These are phyloP conservation scores for Cutaneotrichosporon cavernicola DNA, from an alignment of 1,284 basidiomycete genomes.

Conservation along the genomic window DNA sequence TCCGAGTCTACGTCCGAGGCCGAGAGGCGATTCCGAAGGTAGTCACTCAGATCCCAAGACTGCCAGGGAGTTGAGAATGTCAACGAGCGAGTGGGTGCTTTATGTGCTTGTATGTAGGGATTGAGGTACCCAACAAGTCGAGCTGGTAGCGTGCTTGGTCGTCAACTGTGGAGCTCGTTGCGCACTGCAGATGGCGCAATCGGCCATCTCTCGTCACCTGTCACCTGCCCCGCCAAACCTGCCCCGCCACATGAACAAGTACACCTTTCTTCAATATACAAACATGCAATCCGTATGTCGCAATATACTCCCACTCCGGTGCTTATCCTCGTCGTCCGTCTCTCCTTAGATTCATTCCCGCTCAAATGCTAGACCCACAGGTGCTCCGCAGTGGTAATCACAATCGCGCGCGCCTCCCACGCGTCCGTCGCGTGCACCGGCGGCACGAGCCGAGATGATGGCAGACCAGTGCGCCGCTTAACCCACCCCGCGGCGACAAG, in stretches of 20 bases:
- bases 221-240: neutral
- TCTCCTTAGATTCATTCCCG: neutral
- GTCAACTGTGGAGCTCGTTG: neutral
- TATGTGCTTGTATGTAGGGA: too few relatives aligned
- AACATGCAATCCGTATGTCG: slow-evolving; percentile 1
- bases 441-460: slow-evolving; percentile 20
- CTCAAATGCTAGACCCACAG: slow-evolving; percentile 12
- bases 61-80: too few relatives aligned
- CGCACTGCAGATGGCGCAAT: neutral
- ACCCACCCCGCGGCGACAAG: slow-evolving; percentile 48
- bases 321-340: neutral
- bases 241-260: neutral
- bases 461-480: slow-evolving; percentile 11
- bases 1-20: too few relatives aligned
- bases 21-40: too few relatives aligned
- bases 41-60: too few relatives aligned
- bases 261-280: neutral
- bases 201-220: neutral
- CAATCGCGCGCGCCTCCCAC: slow-evolving; percentile 32
- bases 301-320: neutral
- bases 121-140: too few relatives aligned
- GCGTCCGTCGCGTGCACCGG: slow-evolving; percentile 40
- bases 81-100: too few relatives aligned
- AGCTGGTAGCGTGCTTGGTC: neutral
- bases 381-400: slow-evolving; percentile 16